A percentile compares a stretch with the other conserved stretches of the same genome.
These are phyloP conservation scores for Olyra latifolia DNA, from an alignment of 176 grass and related monocot species.

Conservation along the genomic window DNA sequence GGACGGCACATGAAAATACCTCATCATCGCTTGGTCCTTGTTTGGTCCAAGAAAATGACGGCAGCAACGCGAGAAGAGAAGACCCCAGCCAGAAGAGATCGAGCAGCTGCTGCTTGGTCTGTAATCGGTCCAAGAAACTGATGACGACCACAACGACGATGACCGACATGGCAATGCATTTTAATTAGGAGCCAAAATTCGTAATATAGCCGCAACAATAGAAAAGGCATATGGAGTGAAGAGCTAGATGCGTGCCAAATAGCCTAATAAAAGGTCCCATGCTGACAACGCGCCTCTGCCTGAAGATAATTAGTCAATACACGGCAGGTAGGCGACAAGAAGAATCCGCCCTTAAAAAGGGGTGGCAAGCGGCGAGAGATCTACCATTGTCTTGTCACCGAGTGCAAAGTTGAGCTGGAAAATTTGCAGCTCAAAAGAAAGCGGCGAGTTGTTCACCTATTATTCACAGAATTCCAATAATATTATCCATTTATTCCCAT, in stretches of 20 bases:
- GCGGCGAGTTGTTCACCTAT: not conserved
- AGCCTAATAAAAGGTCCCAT: not conserved
- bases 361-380: not conserved
- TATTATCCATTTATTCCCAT: not conserved
- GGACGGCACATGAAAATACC: not conserved
- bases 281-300: not conserved
- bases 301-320: not conserved
- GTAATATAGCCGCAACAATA: not conserved
- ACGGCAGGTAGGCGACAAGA: not conserved
- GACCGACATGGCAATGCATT: not conserved
- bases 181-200: not conserved
- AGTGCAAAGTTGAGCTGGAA: slow-evolving; percentile 20
- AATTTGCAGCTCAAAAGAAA: not conserved
- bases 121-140: not conserved
- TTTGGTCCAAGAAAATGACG: not conserved
- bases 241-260: slow-evolving; percentile 3
- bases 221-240: slow-evolving; percentile 5
- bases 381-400: not conserved
- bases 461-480: not conserved
- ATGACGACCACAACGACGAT: not conserved
- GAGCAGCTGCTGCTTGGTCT: not conserved
- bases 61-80: not conserved
- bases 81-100: not conserved
- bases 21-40: not conserved
- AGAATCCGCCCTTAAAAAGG: not conserved